Evolutionary conservation across 805 yeast species (phyloP).

Genomic region (Sugiyamaella qingdaonensis): DNA sequence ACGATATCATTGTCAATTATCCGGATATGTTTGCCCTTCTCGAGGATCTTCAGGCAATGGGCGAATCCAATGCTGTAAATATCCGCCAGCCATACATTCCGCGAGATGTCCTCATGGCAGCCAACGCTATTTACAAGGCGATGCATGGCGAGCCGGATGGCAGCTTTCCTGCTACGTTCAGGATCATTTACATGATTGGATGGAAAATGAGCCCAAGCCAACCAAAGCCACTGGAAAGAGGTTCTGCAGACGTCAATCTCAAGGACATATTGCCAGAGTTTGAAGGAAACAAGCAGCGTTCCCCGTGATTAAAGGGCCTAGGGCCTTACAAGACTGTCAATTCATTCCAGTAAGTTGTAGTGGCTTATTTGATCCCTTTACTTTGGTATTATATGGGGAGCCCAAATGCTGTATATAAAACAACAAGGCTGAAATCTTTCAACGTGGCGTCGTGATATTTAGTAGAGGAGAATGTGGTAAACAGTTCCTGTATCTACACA

Average conservation of each 20-base stretch:
- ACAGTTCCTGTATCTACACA: too few relatives aligned
- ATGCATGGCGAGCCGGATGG: constrained; percentile 64
- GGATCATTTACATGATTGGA: constrained; percentile 79
- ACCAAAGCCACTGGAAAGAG: constrained; percentile 70
- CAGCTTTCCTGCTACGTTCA: constrained; percentile 72
- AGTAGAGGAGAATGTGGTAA: too few relatives aligned
- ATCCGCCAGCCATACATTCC: constrained; percentile 41
- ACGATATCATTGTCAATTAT: constrained; percentile 73
- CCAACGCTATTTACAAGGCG: constrained; percentile 66
- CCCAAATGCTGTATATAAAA: too few relatives aligned
- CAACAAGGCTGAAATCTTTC: too few relatives aligned
- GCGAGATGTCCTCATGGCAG: constrained; percentile 65
- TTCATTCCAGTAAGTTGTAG: too few relatives aligned
- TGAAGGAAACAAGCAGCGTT: not conserved
- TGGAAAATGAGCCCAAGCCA: constrained; percentile 74
- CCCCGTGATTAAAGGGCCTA: too few relatives aligned
- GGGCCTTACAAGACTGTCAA: too few relatives aligned
- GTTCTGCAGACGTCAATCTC: constrained; percentile 63
- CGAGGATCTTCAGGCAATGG: constrained; percentile 75
- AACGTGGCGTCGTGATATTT: too few relatives aligned
- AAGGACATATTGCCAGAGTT: constrained; percentile 49
- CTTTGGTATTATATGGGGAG: too few relatives aligned
- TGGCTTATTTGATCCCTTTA: too few relatives aligned
- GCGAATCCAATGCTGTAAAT: constrained; percentile 68
- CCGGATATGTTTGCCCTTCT: constrained; percentile 66